Base-by-base conservation (phyloP, 441 rosid species). In the Adansonia madagascariensis region DNA sequence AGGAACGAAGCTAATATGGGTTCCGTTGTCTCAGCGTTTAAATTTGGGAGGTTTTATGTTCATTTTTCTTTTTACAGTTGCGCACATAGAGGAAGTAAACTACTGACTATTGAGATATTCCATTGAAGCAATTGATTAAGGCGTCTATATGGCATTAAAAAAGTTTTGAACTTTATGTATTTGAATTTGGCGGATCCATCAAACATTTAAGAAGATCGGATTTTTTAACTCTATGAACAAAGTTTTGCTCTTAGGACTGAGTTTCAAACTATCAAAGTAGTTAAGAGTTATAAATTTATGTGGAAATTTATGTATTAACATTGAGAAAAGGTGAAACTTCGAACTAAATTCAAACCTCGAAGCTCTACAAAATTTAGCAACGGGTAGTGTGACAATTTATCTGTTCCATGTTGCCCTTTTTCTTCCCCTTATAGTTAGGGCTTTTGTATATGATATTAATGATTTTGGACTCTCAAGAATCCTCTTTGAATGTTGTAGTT, bases 401-500 rank as follows among this genome's bases (percentile, higher is more conserved):
- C 11, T 24, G 44, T 61, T 14, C 22, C 9, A 0, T 22, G 44
- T 7, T 56, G 49, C 44, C 39, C 3, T 20, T 66, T 68, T 31
- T 68, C 14, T 15, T 49, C 5, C 14, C 27, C 27, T 18, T 47
- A 3, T 8, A 46, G 65, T 72, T 43, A 31, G n/a, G 49, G 44
- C 8, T 20, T 46, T 44, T 59, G 68, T 60, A 18, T 24, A 3
- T 63, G 71, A 15, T 27, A 57, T 56, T 57, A 18, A 41, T 65
- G 27, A 17, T 17, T 27, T 46, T 46, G 5, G 11, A 20, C 14
- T 50, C 11, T 50, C 59, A 43, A 68, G 10, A 59, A 65, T 55
- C 31, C 60, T 63, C 27, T 59, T 76, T 41, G 71, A 67, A 56
- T 76, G 59, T 81, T 77, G 75, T 86, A 96, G 98, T 94, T 76